Base-by-base conservation (phyloP, 345 rosid species). In the Gossypium thurberi region DNA sequence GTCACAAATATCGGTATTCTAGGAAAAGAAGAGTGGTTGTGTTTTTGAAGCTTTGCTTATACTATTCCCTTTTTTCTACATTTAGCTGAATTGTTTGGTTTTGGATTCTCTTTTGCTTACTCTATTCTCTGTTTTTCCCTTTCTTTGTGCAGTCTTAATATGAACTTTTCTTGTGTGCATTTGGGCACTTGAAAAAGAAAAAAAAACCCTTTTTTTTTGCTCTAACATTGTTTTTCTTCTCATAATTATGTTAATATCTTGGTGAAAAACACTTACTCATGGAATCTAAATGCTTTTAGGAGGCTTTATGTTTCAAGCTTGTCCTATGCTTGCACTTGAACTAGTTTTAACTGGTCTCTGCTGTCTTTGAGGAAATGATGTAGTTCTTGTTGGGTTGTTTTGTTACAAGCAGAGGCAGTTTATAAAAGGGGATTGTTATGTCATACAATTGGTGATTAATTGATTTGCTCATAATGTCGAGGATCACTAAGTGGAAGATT, bases 401-500 rank as follows among this genome's bases (percentile, higher is more conserved):
- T 23, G 61, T 5, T 46, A 70, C 11, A 59, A 51, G 21, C 44
- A 71, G 66, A 48, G 57, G 28, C 57, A 15, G 64, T 50, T 25
- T 15, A 61, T 53, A 25, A 52, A 59, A 23, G 65, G 42, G 47
- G 71, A 43, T 28, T 73, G 47, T 74, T 37, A 50, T 81, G 76
- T 72, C 56, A 70, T 79, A 81, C 84, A 81, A 84, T 81, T 70
- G 80, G 78, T 75, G 74, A 81, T 75, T 69, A 72, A 70, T 76
- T 86, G 75, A 77, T 68, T 71, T 77, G 64, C 47, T 73, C 78
- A 84, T 51, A 74, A 94, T 94, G 99, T 94, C 98, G 76, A 90
- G 96, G 82, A 69, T 82, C 51, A 70, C 94, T 4, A 92, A 81
- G 85, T 92, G 97, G 99, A 90, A 88, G 84, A 79, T 84, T 70